Percentiles rank a stretch among this genome's conserved stretches.
Conservation (phyloP, 257 asterid genomes). For the Solanum sitiens region DNA sequence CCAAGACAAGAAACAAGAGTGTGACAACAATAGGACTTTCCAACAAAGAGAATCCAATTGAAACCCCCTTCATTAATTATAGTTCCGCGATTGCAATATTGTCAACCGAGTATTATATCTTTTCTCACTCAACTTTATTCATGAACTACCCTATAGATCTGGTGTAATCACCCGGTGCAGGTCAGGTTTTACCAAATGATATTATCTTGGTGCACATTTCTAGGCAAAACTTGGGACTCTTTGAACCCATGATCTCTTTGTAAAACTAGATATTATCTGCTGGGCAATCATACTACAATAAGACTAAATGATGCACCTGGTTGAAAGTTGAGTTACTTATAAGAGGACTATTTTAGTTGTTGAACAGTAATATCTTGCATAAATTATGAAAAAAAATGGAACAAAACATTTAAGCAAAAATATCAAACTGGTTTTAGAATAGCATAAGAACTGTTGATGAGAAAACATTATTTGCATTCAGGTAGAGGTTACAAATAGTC, state of each 20-base stretch:
- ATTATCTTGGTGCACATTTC: background rate
- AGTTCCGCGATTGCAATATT: background rate
- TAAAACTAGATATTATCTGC: no score
- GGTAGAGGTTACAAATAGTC: background rate
- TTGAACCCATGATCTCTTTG: background rate
- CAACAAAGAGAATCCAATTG: background rate
- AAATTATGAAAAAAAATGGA: background rate
- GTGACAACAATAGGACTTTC: background rate
- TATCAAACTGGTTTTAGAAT: background rate
- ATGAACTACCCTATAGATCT: background rate
- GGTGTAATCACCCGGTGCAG: background rate
- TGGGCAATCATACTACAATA: no score
- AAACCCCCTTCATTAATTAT: background rate
- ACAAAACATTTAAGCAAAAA: background rate
- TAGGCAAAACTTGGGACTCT: no score
- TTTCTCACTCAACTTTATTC: background rate
- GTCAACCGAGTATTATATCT: background rate
- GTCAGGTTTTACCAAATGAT: background rate
- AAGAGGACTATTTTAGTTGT: background rate
- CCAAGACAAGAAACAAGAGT: background rate
- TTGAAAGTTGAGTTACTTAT: background rate
- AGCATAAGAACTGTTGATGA: background rate
- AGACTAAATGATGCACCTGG: background rate
- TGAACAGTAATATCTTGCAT: background rate
- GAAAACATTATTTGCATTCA: background rate